Evolutionary conservation across 768 basidiomycete genomes (phyloP).

Genomic region (Auricularia sp.): DNA sequence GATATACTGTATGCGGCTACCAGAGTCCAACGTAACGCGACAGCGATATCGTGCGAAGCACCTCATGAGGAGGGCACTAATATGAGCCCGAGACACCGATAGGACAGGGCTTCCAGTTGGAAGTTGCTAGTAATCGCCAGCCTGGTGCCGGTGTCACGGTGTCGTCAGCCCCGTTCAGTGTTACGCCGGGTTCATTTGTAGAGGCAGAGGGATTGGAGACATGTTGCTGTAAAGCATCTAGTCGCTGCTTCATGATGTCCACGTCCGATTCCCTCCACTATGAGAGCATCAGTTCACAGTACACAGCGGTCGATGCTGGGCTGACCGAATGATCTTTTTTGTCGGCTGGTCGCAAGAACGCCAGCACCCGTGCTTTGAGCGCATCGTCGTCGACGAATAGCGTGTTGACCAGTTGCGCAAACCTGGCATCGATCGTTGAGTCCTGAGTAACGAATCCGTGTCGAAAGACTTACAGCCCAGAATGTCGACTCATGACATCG

Average conservation of each 20-base stretch:
- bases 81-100: conserved; percentile 46
- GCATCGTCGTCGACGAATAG: conserved; percentile 21
- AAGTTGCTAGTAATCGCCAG: conserved; percentile 42
- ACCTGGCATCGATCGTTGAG: conserved; percentile 9
- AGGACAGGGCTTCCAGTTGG: conserved; percentile 55
- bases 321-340: background rate
- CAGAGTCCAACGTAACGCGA: too few species aligned
- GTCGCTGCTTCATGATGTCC: conserved; percentile 7
- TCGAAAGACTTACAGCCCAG: conserved; percentile 28
- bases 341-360: conserved; percentile 6
- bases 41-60: background rate
- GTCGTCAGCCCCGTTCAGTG: background rate
- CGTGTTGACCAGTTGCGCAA: conserved; percentile 30
- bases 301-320: background rate
- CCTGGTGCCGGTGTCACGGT: conserved; percentile 22
- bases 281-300: background rate
- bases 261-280: conserved; percentile 10
- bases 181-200: conserved; percentile 13
- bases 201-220: conserved; percentile 3
- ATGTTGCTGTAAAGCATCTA: background rate
- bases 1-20: background rate
- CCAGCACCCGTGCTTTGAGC: background rate
- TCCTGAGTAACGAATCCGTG: conserved; percentile 7
- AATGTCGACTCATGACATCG: conserved; percentile 12
- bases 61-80: background rate